phyloP scores from a whole-genome alignment of 164 flowering plant genomes.

The Litsea cubeba region DNA sequence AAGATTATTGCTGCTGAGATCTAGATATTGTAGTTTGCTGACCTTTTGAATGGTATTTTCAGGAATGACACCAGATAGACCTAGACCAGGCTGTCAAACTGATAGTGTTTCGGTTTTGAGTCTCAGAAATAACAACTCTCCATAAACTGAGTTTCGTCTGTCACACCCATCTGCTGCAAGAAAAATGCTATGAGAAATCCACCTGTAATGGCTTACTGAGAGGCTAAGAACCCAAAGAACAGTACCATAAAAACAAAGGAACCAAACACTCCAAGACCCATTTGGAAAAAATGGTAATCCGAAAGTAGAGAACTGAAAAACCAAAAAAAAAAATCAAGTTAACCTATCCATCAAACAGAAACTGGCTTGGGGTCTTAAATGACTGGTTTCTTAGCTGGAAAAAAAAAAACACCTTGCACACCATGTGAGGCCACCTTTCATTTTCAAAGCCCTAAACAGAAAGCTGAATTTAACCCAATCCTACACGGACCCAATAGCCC shows the following conservation, averaged over 20 bases:
- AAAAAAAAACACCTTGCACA: too few species aligned
- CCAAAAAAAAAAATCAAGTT: too few species aligned
- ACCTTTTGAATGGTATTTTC: conserved; percentile 82
- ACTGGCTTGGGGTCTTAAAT: too few species aligned
- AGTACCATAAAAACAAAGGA: conserved; percentile 36
- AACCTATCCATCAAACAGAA: too few species aligned
- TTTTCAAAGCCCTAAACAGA: too few species aligned
- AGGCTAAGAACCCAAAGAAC: conserved; percentile 32
- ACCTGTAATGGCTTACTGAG: conserved; percentile 73
- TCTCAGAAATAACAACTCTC: conserved; percentile 60
- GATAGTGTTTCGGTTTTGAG: conserved; percentile 29
- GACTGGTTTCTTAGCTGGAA: too few species aligned
- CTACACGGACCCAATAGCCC: too few species aligned
- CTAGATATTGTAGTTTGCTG: conserved; percentile 54
- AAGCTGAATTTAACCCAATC: too few species aligned
- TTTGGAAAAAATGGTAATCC: conserved; percentile 16
- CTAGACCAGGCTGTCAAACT: conserved; percentile 33
- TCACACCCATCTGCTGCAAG: conserved; percentile 52
- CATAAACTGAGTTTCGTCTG: conserved; percentile 32
- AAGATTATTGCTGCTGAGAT: conserved; percentile 63
- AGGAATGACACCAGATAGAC: conserved; percentile 69
- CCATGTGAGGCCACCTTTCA: too few species aligned
- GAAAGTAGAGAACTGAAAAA: background rate
- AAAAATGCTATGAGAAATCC: conserved; percentile 60
- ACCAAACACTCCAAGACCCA: conserved; percentile 41